Percentiles rank a stretch among this genome's conserved stretches.
phyloP scores from a whole-genome alignment of 768 basidiomycete species.

The Termitomyces sp. region DNA sequence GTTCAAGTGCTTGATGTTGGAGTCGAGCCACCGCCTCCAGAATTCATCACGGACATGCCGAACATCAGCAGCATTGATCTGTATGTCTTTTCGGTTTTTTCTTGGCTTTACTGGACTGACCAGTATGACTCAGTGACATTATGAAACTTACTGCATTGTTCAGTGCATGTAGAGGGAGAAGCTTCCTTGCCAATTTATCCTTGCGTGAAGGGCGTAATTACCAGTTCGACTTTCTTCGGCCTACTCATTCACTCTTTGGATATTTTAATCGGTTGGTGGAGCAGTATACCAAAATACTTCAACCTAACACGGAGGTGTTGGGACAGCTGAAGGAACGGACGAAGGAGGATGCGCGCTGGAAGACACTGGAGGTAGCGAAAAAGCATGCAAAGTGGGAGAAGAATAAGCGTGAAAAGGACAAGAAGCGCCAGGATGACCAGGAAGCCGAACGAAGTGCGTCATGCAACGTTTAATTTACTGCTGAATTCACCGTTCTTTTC shows the following conservation, averaged over 20 bases:
- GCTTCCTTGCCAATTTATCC: slow-evolving; percentile 81
- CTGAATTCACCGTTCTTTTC: slow-evolving; percentile 1
- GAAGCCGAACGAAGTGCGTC: slow-evolving; percentile 83
- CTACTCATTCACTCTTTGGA: slow-evolving; percentile 91
- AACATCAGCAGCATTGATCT: slow-evolving; percentile 85
- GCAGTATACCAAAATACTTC: slow-evolving; percentile 87
- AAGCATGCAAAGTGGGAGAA: slow-evolving; percentile 88
- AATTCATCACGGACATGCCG: slow-evolving; percentile 84
- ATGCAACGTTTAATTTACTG: slow-evolving; percentile 1
- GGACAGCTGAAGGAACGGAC: slow-evolving; percentile 62
- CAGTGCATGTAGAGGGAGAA: slow-evolving; percentile 85
- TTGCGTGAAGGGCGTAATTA: slow-evolving; percentile 90
- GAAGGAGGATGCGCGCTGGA: slow-evolving; percentile 66
- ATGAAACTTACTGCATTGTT: slow-evolving; percentile 96
- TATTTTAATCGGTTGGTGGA: slow-evolving; percentile 98
- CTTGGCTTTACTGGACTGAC: not conserved
- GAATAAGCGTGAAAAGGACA: slow-evolving; percentile 75
- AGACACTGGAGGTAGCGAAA: slow-evolving; percentile 66
- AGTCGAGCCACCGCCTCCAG: slow-evolving; percentile 69
- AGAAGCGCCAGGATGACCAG: slow-evolving; percentile 83
- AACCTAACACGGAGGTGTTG: slow-evolving; percentile 73
- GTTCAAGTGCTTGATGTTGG: slow-evolving; percentile 57
- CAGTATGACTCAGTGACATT: slow-evolving; percentile 60
- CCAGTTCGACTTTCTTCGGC: slow-evolving; percentile 96
- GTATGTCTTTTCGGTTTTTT: slow-evolving; percentile 44